Evolutionary conservation across 805 yeast genomes (phyloP), one percentile per base, ranked within the genome.

Genomic region (Millerago galiae): DNA sequence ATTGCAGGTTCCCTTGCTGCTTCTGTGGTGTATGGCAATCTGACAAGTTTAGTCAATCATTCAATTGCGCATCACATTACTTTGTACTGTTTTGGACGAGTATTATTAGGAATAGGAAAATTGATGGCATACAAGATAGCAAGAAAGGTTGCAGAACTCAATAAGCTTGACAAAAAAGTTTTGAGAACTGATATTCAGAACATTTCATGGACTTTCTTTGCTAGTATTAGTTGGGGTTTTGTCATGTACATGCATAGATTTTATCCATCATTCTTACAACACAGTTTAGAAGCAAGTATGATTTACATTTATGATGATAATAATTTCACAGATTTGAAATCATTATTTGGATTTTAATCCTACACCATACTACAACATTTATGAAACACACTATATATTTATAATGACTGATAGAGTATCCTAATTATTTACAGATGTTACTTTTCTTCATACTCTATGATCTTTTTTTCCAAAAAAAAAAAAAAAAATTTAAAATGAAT

Each of bases 21-120:
- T 3, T 61, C 55, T 35, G 12, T 63, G 11, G 71, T 70, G 13
- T 70, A 67, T 46, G 73, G 75, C 1, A 63, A 68, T 30, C 47
- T 49, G 30, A 54, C 55, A 3, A 37, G 46, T 3, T 28, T 44
- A 9, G 71, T 75, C 48, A 58, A 59, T 47, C 64, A 58, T 15
- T 72, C 67, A 4, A 79, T 83, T 25, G 70, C 84, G n/a, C 82
- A 78, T 48, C 90, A 83, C 60, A 75, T 84, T 49, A 84, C 89
- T 2, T 68, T 84, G 39, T 84, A 84, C 54, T 81, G 87, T 47
- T 73, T 81, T 43, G 77, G 87, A 3, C 67, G 95, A 34, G 86
- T 82, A 5, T 55, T 77, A 38, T 55, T 85, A 34, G 91, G 85
- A 0, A 38, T 72, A 4, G 81, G 83, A 2, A 46, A 54, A 26